Evolutionary conservation across 139 green algal species (phyloP), one percentile per base, ranked within the genome.

Genomic region (Pseudopediastrum boryanum): DNA sequence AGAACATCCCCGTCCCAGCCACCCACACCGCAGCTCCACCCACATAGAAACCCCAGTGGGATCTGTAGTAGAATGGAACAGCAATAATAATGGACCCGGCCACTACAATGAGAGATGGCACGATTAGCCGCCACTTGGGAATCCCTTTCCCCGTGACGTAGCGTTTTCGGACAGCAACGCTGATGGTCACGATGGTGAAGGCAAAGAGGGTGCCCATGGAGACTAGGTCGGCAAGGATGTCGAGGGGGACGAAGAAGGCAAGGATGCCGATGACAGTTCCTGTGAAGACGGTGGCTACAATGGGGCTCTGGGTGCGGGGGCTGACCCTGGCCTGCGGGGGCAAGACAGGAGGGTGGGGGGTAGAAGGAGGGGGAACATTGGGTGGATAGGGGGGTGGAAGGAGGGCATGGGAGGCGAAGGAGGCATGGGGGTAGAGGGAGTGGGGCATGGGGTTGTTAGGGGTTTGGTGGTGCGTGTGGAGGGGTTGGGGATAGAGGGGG

Each of bases 131-230:
- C 59, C 59, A 68, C 59, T 68, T 68, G 7, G 29, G 59, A 13
- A 12, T 68, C 35, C 31, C 59, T 3, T 44, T 68, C 1, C 59
- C 59, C 2, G 29, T 43, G 29, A 68, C 59, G 59, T 68, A 68
- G 23, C 59, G 59, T 23, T 33, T 35, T 3, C 59, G 59, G 12
- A 68, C 59, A 33, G 59, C 59, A 16, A 68, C 31, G n/a, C 59
- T 68, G 13, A 68, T 35, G 29, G 59, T 68, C 19, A 68, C 59
- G 27, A 68, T 16, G 29, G 35, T 23, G 43, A 68, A 68, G 1
- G 59, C 59, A 43, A 68, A 41, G 3, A 68, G 59, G 35, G 59
- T 68, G 19, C 59, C 59, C 59, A 68, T 68, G 29, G 59, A 68
- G 12, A 68, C 59, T 13, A 68, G 59, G 59, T 68, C 29, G n/a